Percentiles rank a stretch among this genome's conserved stretches.
Evolutionary conservation across 768 basidiomycete species (phyloP).

Genomic region (Naganishia vaughanmartiniae): DNA sequence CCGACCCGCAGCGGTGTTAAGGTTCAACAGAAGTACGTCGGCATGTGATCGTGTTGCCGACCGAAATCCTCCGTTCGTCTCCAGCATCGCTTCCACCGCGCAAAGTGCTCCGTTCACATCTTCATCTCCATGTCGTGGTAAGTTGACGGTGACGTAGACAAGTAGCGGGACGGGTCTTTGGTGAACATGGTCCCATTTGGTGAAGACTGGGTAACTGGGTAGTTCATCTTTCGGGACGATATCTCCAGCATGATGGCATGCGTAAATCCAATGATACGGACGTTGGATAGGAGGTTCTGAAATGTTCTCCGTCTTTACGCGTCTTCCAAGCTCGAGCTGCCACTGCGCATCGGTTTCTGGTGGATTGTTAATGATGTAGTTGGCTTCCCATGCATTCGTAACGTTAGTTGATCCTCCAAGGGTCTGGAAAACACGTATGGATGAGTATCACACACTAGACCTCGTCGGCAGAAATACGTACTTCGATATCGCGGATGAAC

Average conservation of each 20-base stretch:
- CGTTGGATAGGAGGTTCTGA: conserved; percentile 6
- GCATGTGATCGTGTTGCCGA: conserved; percentile 4
- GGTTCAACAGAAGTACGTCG: conserved; percentile 24
- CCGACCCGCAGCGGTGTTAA: not conserved
- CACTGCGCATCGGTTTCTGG: not conserved
- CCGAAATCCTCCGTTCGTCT: conserved; percentile 8
- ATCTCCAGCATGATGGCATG: conserved; percentile 10
- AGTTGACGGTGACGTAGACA: conserved; percentile 24
- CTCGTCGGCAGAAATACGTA: not conserved
- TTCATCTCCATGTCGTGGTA: conserved; percentile 11
- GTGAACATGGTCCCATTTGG: not conserved
- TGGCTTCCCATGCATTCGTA: conserved; percentile 8
- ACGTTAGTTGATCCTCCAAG: conserved; percentile 14
- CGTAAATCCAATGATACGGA: conserved; percentile 24
- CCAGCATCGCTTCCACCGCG: not conserved
- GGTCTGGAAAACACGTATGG: not conserved
- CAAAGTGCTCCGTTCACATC: not conserved
- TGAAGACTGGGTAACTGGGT: conserved; percentile 6
- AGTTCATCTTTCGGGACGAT: not conserved
- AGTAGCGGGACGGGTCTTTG: conserved; percentile 4
- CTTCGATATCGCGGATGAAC: conserved; percentile 23
- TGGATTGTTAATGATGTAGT: conserved; percentile 25
- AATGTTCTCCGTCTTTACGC: not conserved
- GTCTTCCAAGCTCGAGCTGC: not conserved
- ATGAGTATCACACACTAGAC: not conserved